These are phyloP conservation scores for Rosellinia necatrix DNA, from an alignment of 2,329 filamentous ascomycete genomes.

Conservation along the genomic window DNA sequence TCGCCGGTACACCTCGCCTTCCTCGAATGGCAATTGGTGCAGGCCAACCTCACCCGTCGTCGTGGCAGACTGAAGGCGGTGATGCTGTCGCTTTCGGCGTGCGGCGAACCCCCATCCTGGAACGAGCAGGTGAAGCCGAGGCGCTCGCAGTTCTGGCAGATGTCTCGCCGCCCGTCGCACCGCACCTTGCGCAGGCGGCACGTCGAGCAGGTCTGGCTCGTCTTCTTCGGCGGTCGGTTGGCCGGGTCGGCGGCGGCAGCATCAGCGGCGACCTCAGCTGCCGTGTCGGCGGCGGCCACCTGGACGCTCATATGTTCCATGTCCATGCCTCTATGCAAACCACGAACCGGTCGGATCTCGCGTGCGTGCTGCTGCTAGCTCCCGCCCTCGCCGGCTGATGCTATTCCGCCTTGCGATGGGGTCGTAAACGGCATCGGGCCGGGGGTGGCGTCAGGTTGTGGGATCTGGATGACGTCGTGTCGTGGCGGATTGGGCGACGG, in stretches of 20 bases:
- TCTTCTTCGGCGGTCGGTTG: slow-evolving; percentile 41
- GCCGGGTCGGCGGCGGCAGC: slow-evolving; percentile 41
- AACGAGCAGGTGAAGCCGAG: slow-evolving; percentile 63
- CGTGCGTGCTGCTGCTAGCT: slow-evolving; percentile 25
- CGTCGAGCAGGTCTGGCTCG: slow-evolving; percentile 55
- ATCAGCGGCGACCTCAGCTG: slow-evolving; percentile 42
- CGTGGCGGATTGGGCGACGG: slow-evolving; percentile 22
- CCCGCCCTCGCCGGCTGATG: slow-evolving; percentile 23
- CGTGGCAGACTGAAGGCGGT: slow-evolving; percentile 53
- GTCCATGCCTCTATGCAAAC: slow-evolving; percentile 34
- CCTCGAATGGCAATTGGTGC: slow-evolving; percentile 61
- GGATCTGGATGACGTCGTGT: slow-evolving; percentile 1
- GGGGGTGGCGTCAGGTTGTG: slow-evolving; percentile 9
- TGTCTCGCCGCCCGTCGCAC: slow-evolving; percentile 57
- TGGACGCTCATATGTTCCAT: slow-evolving; percentile 44
- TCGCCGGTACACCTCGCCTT: slow-evolving; percentile 65
- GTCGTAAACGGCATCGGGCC: slow-evolving; percentile 28
- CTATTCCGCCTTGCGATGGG: slow-evolving; percentile 24
- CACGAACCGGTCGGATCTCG: slow-evolving; percentile 14
- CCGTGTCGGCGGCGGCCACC: slow-evolving; percentile 42
- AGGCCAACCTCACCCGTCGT: slow-evolving; percentile 60
- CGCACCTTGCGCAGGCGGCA: slow-evolving; percentile 62
- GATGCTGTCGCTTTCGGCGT: slow-evolving; percentile 41
- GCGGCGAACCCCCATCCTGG: slow-evolving; percentile 49
- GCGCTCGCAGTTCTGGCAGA: slow-evolving; percentile 63